phyloP scores from a whole-genome alignment of 2,329 filamentous ascomycete species.

The Tolypocladium tropicale region DNA sequence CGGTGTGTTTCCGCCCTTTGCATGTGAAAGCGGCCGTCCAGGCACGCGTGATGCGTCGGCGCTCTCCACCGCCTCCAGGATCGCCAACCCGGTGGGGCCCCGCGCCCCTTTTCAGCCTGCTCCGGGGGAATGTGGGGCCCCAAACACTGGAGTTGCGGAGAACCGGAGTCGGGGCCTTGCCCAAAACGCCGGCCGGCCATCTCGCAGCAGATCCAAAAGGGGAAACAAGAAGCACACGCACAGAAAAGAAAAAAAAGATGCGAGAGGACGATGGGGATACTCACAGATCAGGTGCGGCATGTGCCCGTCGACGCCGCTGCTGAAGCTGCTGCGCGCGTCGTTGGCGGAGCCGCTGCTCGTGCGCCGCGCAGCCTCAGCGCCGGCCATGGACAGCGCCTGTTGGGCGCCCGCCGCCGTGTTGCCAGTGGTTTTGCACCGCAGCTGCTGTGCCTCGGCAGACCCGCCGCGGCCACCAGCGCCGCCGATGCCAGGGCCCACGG shows the following conservation, averaged over 20 bases:
- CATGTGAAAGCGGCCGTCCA: slow-evolving; percentile 6
- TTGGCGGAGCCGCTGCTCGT: slow-evolving; percentile 23
- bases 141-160: slow-evolving; percentile 9
- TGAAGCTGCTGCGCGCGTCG: slow-evolving; percentile 10
- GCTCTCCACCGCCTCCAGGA: not conserved
- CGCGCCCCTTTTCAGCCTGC: not conserved
- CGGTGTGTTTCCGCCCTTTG: not conserved
- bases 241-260: not conserved
- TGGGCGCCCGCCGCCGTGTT: not conserved
- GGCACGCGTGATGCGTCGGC: not conserved
- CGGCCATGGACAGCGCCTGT: not conserved
- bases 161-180: slow-evolving; percentile 11
- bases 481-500: slow-evolving; percentile 17
- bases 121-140: not conserved
- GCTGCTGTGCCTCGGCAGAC: slow-evolving; percentile 29
- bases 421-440: slow-evolving; percentile 5
- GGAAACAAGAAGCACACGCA: not conserved
- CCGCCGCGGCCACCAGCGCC: slow-evolving; percentile 3
- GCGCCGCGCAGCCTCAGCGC: slow-evolving; percentile 26
- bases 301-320: slow-evolving; percentile 26
- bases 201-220: not conserved
- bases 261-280: slow-evolving; percentile 13
- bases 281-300: slow-evolving; percentile 39
- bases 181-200: slow-evolving; percentile 7
- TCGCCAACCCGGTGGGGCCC: not conserved